Conservation (phyloP, 2,329 filamentous ascomycete species). For the Fusarium hostae region DNA sequence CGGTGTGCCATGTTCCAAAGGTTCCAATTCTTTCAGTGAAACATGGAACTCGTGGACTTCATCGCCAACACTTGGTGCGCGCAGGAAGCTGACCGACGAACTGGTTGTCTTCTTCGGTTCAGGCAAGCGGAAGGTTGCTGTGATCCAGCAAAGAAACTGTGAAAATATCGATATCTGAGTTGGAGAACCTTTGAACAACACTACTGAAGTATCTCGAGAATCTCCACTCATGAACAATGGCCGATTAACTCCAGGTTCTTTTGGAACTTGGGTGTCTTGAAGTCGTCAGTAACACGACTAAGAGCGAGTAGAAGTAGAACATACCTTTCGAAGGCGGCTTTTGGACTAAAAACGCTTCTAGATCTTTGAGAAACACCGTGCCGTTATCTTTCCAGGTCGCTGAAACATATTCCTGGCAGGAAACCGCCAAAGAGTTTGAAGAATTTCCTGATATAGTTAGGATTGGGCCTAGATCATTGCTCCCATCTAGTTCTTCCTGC, state of each 20-base stretch:
- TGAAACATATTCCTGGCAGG: background rate
- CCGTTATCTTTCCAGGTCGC: background rate
- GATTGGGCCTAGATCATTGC: background rate
- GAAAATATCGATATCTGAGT: background rate
- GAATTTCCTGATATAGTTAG: background rate
- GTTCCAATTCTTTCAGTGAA: background rate
- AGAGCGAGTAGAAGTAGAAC: background rate
- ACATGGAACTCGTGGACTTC: background rate
- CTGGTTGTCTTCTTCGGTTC: background rate
- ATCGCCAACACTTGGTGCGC: background rate
- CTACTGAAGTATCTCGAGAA: background rate
- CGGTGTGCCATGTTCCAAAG: background rate
- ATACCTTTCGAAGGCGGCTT: background rate
- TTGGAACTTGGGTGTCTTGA: background rate
- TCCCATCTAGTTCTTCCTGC: background rate
- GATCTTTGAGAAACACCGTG: background rate
- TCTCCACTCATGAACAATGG: background rate
- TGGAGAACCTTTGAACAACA: background rate
- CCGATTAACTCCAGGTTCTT: background rate
- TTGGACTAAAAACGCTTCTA: background rate
- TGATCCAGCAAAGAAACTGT: background rate
- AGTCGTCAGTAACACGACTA: background rate
- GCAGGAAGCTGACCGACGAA: background rate
- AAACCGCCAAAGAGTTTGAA: background rate
- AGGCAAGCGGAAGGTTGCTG: background rate